Conservation (phyloP, 2,329 filamentous ascomycete species). For the Beauveria caledonica region DNA sequence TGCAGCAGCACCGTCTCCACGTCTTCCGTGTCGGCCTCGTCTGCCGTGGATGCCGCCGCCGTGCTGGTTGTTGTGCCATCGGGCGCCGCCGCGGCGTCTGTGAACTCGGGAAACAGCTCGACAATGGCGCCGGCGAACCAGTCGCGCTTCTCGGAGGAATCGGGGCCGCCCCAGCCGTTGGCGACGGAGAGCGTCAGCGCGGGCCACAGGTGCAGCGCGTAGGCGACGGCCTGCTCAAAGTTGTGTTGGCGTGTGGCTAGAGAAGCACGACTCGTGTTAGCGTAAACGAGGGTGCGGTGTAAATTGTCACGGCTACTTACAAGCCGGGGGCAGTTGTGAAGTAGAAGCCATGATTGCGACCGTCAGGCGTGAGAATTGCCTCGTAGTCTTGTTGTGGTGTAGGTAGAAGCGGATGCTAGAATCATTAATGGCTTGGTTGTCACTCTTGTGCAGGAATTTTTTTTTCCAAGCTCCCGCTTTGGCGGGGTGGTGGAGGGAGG, state of each 20-base stretch:
- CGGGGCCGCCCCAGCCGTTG: slow-evolving; percentile 80
- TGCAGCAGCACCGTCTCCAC: slow-evolving; percentile 79
- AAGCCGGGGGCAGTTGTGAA: slow-evolving; percentile 14
- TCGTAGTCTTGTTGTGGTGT: not conserved
- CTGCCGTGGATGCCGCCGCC: slow-evolving; percentile 16
- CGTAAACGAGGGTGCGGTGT: not conserved
- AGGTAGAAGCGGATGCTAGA: not conserved
- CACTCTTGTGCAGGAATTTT: slow-evolving; percentile 1
- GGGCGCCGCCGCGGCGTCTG: slow-evolving; percentile 23
- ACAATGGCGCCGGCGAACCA: slow-evolving; percentile 88
- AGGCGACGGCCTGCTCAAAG: slow-evolving; percentile 82
- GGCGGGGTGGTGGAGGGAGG: slow-evolving; percentile 14
- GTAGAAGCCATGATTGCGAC: slow-evolving; percentile 7
- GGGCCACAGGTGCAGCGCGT: slow-evolving; percentile 79
- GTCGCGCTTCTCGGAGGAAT: slow-evolving; percentile 80
- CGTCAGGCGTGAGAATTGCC: not conserved
- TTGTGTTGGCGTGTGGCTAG: slow-evolving; percentile 49
- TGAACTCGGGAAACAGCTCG: slow-evolving; percentile 69
- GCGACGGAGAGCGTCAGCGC: slow-evolving; percentile 80
- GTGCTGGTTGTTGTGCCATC: slow-evolving; percentile 2
- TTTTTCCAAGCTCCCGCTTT: not conserved
- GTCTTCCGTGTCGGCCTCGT: slow-evolving; percentile 64
- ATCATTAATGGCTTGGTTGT: slow-evolving; percentile 2
- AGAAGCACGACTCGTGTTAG: not conserved
- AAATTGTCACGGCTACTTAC: not conserved